Evolutionary conservation across 495 filamentous ascomycete species (phyloP).

Genomic region (Xylaria telfairii): DNA sequence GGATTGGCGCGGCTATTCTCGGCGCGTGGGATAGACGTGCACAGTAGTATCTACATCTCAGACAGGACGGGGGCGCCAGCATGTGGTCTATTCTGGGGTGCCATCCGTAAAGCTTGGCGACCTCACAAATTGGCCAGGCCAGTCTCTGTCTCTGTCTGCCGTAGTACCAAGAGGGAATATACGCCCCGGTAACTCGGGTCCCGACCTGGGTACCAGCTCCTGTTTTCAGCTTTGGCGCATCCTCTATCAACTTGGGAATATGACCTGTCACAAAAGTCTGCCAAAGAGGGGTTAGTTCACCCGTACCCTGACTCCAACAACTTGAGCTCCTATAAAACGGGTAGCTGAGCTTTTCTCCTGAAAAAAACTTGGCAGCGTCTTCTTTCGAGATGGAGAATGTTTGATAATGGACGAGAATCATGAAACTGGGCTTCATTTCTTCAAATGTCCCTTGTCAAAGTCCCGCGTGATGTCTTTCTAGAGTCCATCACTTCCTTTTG

Average conservation of each 20-base stretch:
- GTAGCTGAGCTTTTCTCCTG: background rate
- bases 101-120: constrained; percentile 11
- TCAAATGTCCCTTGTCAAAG: background rate
- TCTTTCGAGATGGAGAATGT: background rate
- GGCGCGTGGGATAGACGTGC: constrained; percentile 4
- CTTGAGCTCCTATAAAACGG: background rate
- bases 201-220: constrained; percentile 12
- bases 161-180: background rate
- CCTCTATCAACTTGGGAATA: background rate
- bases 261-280: constrained; percentile 14
- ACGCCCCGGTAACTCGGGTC: constrained; percentile 16
- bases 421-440: background rate
- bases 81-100: background rate
- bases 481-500: constrained; percentile 13
- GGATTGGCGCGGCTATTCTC: constrained; percentile 7
- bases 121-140: constrained; percentile 5
- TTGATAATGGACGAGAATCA: background rate
- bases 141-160: background rate
- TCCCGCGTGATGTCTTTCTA: constrained; percentile 16
- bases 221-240: constrained; percentile 16
- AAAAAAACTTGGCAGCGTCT: background rate
- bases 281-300: constrained; percentile 6
- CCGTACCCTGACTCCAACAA: background rate
- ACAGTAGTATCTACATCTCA: too few relatives aligned
- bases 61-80: background rate